phyloP scores from a whole-genome alignment of 768 basidiomycete species.

The Lactarius trivialis region DNA sequence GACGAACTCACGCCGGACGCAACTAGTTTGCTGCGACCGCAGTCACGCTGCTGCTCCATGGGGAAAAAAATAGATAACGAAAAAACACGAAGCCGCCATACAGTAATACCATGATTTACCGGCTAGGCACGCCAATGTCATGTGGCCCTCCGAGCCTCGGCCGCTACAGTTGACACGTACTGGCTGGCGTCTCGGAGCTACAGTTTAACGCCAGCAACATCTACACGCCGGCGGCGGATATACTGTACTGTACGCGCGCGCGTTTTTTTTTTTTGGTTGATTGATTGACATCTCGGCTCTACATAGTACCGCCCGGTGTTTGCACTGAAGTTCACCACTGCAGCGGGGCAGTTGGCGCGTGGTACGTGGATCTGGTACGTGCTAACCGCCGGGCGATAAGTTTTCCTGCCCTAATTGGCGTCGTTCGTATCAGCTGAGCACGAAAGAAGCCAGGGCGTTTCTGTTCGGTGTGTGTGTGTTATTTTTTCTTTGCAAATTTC shows the following conservation, averaged over 20 bases:
- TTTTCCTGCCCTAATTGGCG: background rate
- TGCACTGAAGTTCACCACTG: background rate
- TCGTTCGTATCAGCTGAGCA: background rate
- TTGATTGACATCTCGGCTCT: background rate
- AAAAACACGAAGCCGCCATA: background rate
- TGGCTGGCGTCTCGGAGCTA: background rate
- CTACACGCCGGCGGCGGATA: background rate
- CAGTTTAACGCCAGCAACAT: background rate
- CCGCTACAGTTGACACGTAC: background rate
- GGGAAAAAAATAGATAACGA: background rate
- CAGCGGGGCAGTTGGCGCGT: constrained; percentile 17
- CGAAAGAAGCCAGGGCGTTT: background rate
- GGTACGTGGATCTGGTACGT: background rate
- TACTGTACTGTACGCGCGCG: background rate
- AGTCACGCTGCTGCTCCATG: background rate
- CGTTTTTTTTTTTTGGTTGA: background rate
- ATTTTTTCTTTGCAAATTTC: background rate
- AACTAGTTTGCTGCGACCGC: background rate
- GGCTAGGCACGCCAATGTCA: background rate
- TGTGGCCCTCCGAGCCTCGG: background rate
- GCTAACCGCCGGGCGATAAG: background rate
- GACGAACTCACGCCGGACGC: background rate
- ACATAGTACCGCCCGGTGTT: background rate
- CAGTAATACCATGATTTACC: background rate
- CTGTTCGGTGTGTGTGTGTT: background rate